Base-by-base conservation (phyloP, 768 basidiomycete species). In the Holtermannia corniformis region DNA sequence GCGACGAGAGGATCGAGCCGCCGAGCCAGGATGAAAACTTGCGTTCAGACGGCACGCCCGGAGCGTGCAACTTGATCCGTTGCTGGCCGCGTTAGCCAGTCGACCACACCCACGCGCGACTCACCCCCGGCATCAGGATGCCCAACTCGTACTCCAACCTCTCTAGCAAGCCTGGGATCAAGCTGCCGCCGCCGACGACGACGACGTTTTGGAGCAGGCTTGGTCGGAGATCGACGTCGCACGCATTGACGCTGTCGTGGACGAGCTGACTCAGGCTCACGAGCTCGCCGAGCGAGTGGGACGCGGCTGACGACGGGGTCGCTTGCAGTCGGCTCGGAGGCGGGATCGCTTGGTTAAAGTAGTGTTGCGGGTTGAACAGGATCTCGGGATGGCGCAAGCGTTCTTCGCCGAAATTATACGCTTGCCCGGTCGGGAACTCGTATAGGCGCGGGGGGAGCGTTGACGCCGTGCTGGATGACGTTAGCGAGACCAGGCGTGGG, bases 361-460 rank as follows among this genome's bases (percentile, higher is more conserved):
- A 74, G 28, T 62, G 56, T 47, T 68, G 64, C 2, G 91, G 87
- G 53, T 78, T 79, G 77, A 93, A 97, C 71, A 88, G 83, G 53
- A 88, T 82, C 72, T 99, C 95, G 47, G 91, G 86, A 13, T 89
- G 82, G 52, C 78, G 76, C 71, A 82, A 87, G 27, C 93, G 81
- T 65, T 96, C 87, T 7, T 78, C 64, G 0, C 84, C 86, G 72
- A 91, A 95, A 64, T 82, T 82, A 10, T 81, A 77, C 65, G 83
- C 88, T 75, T 82, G 96, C 1, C 95, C 95, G 27, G 87, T 89
- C 0, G 95, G 88, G 75, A 99, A 96, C 74, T 99, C 95, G 74
- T 93, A 97, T 20, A 68, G 58, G 26, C 67, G 51, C 2, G 58
- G 58, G 80, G 84, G 32, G 32, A 37, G 32, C 10, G 32, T 37